A percentile compares a stretch with the other conserved stretches of the same genome.
Conservation (phyloP, 495 filamentous ascomycete species). For the Hypoxylon lenormandii region DNA sequence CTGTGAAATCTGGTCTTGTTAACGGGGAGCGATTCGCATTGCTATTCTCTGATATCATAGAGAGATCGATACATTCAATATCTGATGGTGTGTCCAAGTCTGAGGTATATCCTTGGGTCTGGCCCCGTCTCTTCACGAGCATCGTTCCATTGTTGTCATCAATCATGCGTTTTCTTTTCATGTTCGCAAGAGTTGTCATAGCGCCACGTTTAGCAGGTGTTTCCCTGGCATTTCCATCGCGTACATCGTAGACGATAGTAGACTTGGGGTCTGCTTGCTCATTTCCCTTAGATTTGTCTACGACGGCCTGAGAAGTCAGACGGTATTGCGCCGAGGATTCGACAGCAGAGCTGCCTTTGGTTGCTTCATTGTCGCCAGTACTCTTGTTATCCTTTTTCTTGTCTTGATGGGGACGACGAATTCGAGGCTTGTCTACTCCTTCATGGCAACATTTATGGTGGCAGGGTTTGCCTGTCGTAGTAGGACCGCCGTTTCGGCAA, state of each 20-base stretch:
- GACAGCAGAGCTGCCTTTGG: not conserved
- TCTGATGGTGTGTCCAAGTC: constrained; percentile 36
- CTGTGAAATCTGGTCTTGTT: not conserved
- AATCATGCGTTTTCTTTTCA: constrained; percentile 31
- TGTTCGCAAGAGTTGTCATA: constrained; percentile 10
- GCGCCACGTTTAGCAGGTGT: constrained; percentile 5
- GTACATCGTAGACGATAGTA: not conserved
- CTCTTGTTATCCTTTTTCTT: constrained; percentile 48
- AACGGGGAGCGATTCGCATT: not conserved
- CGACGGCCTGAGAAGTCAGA: not conserved
- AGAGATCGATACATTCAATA: constrained; percentile 57
- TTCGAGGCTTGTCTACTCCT: constrained; percentile 79
- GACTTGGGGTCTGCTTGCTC: not conserved
- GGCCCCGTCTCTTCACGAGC: constrained; percentile 1
- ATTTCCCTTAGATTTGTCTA: not conserved
- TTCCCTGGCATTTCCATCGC: not conserved
- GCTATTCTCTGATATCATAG: constrained; percentile 24
- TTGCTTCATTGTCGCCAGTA: not conserved
- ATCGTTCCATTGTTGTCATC: constrained; percentile 2
- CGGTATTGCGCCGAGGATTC: not conserved
- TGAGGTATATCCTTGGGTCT: constrained; percentile 1
- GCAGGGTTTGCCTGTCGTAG: constrained; percentile 63
- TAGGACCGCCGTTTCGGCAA: constrained; percentile 76
- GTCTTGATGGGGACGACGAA: constrained; percentile 65
- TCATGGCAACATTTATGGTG: constrained; percentile 87